A percentile compares a stretch with the other conserved stretches of the same genome.
These are phyloP conservation scores for Pterocarpus macrocarpus DNA, from an alignment of 306 rosid species.

Conservation along the genomic window DNA sequence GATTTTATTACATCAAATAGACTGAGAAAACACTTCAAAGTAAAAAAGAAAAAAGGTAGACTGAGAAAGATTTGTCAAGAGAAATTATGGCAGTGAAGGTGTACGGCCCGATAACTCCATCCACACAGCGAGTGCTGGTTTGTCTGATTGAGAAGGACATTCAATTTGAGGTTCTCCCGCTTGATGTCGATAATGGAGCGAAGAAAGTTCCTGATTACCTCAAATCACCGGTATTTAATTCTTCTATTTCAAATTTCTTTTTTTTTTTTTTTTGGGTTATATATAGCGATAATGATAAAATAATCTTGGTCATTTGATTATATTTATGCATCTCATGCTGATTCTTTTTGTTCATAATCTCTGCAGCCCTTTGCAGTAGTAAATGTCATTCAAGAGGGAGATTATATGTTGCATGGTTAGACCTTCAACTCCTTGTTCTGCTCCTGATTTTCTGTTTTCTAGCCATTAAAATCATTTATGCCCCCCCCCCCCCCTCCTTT, in stretches of 20 bases:
- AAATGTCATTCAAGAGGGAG: conserved; percentile 61
- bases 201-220: conserved; percentile 56
- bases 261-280: neutral
- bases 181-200: conserved; percentile 40
- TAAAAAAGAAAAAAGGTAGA: too few species aligned
- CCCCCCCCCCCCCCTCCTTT: too few species aligned
- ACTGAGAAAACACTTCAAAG: too few species aligned
- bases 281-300: too few species aligned
- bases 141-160: conserved; percentile 54
- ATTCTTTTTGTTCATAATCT: neutral
- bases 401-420: conserved; percentile 1
- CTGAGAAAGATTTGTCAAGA: neutral
- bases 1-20: too few species aligned
- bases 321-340: neutral
- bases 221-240: conserved; percentile 50
- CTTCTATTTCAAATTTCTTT: neutral
- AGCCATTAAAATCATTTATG: too few species aligned
- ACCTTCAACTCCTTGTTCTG: too few species aligned
- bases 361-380: conserved; percentile 57
- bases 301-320: too few species aligned
- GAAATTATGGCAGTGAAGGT: conserved; percentile 58
- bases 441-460: too few species aligned
- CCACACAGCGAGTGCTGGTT: conserved; percentile 51
- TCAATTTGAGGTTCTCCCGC: conserved; percentile 53
- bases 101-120: conserved; percentile 44